Evolutionary conservation across 176 grass and related monocot genomes (phyloP).

Genomic region (Cymbopogon citratus): DNA sequence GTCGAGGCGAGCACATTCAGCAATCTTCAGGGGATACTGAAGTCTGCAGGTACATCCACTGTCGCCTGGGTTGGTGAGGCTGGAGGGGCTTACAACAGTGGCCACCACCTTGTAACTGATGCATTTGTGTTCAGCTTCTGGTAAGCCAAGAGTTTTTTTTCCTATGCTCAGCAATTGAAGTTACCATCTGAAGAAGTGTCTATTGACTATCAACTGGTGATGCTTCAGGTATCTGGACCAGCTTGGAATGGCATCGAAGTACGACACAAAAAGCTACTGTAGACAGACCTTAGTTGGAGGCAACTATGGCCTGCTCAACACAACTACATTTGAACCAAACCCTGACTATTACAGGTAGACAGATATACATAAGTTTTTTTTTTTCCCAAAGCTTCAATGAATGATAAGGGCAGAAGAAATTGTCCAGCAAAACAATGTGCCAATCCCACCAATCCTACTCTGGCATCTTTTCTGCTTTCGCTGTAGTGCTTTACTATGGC

Average conservation of each 20-base stretch:
- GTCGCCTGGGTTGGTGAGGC: constrained; percentile 74
- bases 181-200: background rate
- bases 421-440: background rate
- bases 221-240: constrained; percentile 74
- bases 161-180: background rate
- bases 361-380: background rate
- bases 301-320: constrained; percentile 79
- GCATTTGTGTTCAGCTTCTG: constrained; percentile 89
- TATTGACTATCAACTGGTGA: background rate
- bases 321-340: constrained; percentile 75
- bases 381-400: background rate
- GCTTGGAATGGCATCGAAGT: constrained; percentile 72
- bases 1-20: constrained; percentile 40
- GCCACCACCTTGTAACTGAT: constrained; percentile 77
- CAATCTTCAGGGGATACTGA: constrained; percentile 48
- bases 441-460: background rate
- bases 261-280: constrained; percentile 71
- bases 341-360: constrained; percentile 84
- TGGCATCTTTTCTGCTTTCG: constrained; percentile 22
- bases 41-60: constrained; percentile 34
- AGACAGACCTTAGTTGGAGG: constrained; percentile 70
- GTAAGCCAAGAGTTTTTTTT: constrained; percentile 22
- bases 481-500: constrained; percentile 70
- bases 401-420: background rate
- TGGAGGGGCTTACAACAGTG: constrained; percentile 88